Conservation (phyloP, 2,329 filamentous ascomycete species). For the Sordariomycetes sp. region DNA sequence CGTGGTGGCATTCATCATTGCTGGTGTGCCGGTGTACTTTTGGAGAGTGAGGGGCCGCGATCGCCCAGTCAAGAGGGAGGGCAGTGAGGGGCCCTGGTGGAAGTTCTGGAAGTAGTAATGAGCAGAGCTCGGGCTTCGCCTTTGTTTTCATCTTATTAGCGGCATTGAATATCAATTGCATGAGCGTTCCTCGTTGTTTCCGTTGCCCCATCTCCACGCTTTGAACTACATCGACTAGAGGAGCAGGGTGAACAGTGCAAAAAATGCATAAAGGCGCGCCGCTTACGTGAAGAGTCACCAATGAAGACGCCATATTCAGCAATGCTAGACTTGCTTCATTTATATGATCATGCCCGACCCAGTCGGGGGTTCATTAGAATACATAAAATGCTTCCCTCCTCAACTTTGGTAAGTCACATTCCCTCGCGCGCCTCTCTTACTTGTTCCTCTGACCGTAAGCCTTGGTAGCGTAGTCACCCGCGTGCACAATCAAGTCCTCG, state of each 20-base stretch:
- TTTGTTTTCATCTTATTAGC: no score
- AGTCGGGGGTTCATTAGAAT: not conserved
- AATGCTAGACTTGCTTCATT: no score
- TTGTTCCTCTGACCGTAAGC: constrained; percentile 62
- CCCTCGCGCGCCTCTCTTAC: not conserved
- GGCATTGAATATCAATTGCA: no score
- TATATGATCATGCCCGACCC: no score
- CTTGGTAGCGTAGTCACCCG: constrained; percentile 91
- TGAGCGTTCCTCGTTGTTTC: no score
- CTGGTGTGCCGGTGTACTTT: constrained; percentile 81
- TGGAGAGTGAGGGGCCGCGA: constrained; percentile 69
- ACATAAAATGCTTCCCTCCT: not conserved
- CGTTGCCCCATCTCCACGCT: no score
- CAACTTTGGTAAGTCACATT: not conserved
- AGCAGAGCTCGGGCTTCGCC: no score
- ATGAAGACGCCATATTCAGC: no score
- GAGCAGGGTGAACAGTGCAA: not conserved
- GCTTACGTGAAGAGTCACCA: no score
- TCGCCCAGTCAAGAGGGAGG: constrained; percentile 27
- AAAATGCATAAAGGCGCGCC: not conserved
- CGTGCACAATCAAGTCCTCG: constrained; percentile 83
- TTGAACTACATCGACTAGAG: no score
- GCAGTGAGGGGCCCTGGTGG: constrained; percentile 36
- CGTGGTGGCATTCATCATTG: constrained; percentile 75
- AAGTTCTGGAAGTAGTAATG: constrained; percentile 45